Evolutionary conservation across 495 filamentous ascomycete species (phyloP).

Genomic region (Friedmanniomyces simplex): DNA sequence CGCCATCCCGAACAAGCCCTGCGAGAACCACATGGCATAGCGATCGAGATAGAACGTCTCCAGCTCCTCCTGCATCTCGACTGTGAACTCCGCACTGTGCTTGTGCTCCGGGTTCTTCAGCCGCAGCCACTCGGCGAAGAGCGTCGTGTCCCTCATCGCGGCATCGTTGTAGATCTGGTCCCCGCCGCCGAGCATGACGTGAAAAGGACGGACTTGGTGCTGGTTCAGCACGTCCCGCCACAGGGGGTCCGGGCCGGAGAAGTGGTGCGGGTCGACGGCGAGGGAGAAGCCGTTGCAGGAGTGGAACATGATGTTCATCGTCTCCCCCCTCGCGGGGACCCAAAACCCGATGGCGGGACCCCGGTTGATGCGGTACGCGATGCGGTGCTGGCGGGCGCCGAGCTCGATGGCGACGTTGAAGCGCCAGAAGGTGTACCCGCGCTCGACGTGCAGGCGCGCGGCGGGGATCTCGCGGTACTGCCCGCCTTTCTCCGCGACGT

Average conservation of each 20-base stretch:
- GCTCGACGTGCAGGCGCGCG: slow-evolving; percentile 71
- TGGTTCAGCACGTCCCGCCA: slow-evolving; percentile 93
- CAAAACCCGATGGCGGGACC: slow-evolving; percentile 87
- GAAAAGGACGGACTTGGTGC: slow-evolving; percentile 86
- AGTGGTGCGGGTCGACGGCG: slow-evolving; percentile 61
- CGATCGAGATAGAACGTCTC: slow-evolving; percentile 78
- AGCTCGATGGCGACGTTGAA: slow-evolving; percentile 93
- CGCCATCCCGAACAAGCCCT: slow-evolving; percentile 84
- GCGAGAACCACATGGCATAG: slow-evolving; percentile 88
- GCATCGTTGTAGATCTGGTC: slow-evolving; percentile 95
- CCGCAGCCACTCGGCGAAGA: slow-evolving; percentile 72
- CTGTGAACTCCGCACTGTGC: slow-evolving; percentile 58
- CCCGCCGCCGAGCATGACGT: slow-evolving; percentile 96
- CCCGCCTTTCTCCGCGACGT: slow-evolving; percentile 64
- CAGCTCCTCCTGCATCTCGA: slow-evolving; percentile 72
- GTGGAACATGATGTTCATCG: slow-evolving; percentile 98
- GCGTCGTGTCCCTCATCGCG: slow-evolving; percentile 57
- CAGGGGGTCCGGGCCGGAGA: slow-evolving; percentile 88
- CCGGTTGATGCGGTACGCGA: slow-evolving; percentile 91
- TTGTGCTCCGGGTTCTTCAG: slow-evolving; percentile 74
- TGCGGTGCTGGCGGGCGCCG: slow-evolving; percentile 58
- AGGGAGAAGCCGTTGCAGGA: slow-evolving; percentile 92
- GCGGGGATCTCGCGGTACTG: slow-evolving; percentile 70
- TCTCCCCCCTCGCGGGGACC: slow-evolving; percentile 75
- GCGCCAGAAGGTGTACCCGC: slow-evolving; percentile 89